Conservation (phyloP, 2,329 filamentous ascomycete species). For the Podosphaera aphanis region DNA sequence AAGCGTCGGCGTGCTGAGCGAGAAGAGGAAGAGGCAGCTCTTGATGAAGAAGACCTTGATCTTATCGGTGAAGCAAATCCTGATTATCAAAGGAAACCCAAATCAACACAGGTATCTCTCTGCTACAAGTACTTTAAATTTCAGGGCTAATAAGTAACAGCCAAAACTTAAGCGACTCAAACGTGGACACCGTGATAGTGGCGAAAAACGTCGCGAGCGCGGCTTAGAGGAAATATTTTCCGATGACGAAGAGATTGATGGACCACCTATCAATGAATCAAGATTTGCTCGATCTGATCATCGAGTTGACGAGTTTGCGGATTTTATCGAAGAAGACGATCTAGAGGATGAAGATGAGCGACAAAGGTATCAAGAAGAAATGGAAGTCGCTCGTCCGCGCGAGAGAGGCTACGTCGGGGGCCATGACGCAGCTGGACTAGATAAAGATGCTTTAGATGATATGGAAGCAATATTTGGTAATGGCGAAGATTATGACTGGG, state of each 20-base stretch:
- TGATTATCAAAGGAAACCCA: conserved; percentile 37
- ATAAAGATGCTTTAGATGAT: conserved; percentile 81
- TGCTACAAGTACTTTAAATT: background rate
- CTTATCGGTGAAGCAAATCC: conserved; percentile 69
- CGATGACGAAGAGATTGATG: conserved; percentile 66
- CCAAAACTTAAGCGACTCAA: conserved; percentile 93
- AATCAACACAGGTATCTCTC: conserved; percentile 40
- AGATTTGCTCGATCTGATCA: conserved; percentile 22
- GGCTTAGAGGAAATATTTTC: conserved; percentile 86
- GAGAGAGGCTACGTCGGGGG: conserved; percentile 44
- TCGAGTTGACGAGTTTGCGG: conserved; percentile 60
- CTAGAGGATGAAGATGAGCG: conserved; percentile 66
- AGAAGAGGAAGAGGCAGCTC: conserved; percentile 57
- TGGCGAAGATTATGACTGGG: conserved; percentile 89
- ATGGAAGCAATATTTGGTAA: conserved; percentile 93
- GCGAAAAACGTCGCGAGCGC: conserved; percentile 39
- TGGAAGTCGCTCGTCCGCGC: conserved; percentile 65
- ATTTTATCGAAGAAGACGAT: conserved; percentile 93
- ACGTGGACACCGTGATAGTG: conserved; percentile 61
- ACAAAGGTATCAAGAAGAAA: conserved; percentile 56
- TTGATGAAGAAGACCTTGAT: conserved; percentile 91
- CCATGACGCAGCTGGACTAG: conserved; percentile 62
- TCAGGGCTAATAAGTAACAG: conserved; percentile 20
- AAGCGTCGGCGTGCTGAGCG: conserved; percentile 60
- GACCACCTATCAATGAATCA: conserved; percentile 22